Percentiles rank a stretch among this genome's conserved stretches.
Evolutionary conservation across 2,329 filamentous ascomycete genomes (phyloP).

Genomic region (Paracoccidioides brasiliensis): DNA sequence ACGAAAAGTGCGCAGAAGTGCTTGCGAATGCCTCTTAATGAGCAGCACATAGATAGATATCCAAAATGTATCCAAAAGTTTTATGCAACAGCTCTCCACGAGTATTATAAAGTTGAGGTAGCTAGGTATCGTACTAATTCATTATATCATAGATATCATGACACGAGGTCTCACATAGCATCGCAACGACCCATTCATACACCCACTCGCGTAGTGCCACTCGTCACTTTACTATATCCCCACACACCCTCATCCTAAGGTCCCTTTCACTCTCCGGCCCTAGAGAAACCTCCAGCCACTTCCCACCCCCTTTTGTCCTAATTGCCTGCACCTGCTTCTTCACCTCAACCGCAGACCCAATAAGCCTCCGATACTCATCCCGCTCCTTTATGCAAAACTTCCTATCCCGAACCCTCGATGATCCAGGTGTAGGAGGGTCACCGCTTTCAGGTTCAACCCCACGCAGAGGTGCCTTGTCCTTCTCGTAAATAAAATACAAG

Average conservation of each 20-base stretch:
- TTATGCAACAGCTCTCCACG: background rate
- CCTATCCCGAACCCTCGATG: background rate
- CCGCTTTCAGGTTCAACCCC: background rate
- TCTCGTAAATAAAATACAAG: background rate
- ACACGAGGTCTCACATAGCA: background rate
- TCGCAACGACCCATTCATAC: too few species aligned
- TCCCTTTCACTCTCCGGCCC: slow-evolving; percentile 16
- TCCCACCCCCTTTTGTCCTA: slow-evolving; percentile 23
- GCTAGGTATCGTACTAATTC: background rate
- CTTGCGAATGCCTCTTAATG: background rate
- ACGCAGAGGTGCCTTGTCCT: background rate
- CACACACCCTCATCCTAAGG: slow-evolving; percentile 4
- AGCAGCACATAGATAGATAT: background rate
- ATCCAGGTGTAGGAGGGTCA: background rate
- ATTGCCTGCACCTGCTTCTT: slow-evolving; percentile 20
- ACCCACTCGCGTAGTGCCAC: background rate
- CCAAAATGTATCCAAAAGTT: background rate
- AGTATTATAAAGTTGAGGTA: background rate
- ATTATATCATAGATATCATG: background rate
- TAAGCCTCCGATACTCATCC: slow-evolving; percentile 18
- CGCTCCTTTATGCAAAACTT: slow-evolving; percentile 16
- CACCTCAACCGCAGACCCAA: slow-evolving; percentile 19
- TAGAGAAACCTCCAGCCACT: slow-evolving; percentile 28
- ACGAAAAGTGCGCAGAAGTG: background rate
- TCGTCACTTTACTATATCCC: background rate